Base-by-base conservation (phyloP, 2,329 filamentous ascomycete genomes). In the Leptographium procerum region DNA sequence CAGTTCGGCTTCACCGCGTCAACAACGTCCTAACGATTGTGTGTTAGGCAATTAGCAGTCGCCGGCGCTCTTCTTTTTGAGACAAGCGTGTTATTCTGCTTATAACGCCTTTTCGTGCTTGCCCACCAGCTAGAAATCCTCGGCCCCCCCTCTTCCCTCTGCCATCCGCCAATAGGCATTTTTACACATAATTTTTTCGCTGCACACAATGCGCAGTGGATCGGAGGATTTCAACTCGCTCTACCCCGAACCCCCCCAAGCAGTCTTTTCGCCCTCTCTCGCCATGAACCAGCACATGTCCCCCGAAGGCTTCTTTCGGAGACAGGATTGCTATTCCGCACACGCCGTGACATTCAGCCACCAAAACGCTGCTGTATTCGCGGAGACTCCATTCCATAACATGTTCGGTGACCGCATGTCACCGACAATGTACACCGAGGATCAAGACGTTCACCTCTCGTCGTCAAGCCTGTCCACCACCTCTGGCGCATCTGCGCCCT, bases 401-500 rank as follows among this genome's bases (percentile, higher is more conserved):
- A 69, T 79, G 63, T 75, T 79, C 64, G 71, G 55, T 65, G 71
- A 69, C 64, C 73, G 72, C 62, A 69, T 74, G 59, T 81, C 79
- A 11, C 79, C 79, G 10, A 69, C 71, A 59, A 70, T 75, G 62
- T 81, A 77, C 64, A 65, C 70, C 24, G 80, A 82, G 48, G 80
- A 82, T 56, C 67, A 70, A 61, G 78, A 82, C 24, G 68, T 78
- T 67, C 71, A 72, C 60, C 66, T 79, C 28, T 75, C 78, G 19
- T 81, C 77, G 33, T 86, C 78, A 56, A 83, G 77, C 67, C 77
- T 79, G 61, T 89, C 78, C 61, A 83, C 79, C 60, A 77, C 77
- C 28, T 86, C 82, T 60, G 84, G 71, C 58, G 81, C 75, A 56
- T 88, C 86, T 56, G 82, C 82, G 4, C 76, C 84, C 8, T 87